A percentile compares a stretch with the other conserved stretches of the same genome.
Evolutionary conservation across 257 asterid genomes (phyloP).

Genomic region (Coffea canephora): DNA sequence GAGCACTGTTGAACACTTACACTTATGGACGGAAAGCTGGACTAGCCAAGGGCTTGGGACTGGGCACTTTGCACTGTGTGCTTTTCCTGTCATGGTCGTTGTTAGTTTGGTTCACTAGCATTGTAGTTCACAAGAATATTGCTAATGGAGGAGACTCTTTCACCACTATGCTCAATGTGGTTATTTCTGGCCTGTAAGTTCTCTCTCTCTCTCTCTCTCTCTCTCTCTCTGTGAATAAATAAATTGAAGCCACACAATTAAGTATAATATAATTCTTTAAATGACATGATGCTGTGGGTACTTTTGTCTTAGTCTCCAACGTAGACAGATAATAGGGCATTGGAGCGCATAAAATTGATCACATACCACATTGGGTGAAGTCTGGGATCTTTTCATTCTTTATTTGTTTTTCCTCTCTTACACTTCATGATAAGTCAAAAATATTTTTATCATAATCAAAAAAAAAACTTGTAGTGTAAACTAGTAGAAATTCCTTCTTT

Average conservation of each 20-base stretch:
- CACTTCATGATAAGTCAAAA: not conserved
- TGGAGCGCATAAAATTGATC: not conserved
- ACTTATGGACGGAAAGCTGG: slow-evolving; percentile 84
- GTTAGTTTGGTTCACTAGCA: slow-evolving; percentile 95
- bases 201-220: not conserved
- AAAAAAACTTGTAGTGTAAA: not conserved
- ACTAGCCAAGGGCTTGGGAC: slow-evolving; percentile 90
- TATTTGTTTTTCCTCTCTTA: not conserved
- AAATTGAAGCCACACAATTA: not conserved
- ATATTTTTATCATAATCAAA: too few relatives aligned
- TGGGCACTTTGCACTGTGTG: slow-evolving; percentile 86
- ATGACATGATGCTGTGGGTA: not conserved
- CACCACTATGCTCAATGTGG: slow-evolving; percentile 98
- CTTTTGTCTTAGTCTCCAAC: not conserved
- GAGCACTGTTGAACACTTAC: slow-evolving; percentile 64
- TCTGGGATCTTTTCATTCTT: not conserved
- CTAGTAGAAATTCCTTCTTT: not conserved
- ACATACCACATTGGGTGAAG: not conserved
- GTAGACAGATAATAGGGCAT: not conserved
- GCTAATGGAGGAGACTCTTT: slow-evolving; percentile 96
- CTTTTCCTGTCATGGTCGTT: slow-evolving; percentile 94
- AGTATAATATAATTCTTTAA: not conserved
- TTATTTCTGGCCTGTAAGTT: slow-evolving; percentile 90
- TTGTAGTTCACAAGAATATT: slow-evolving; percentile 77
- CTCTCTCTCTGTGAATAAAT: slow-evolving; percentile 3